Conservation (phyloP, 2,329 filamentous ascomycete genomes). For the Thielaviopsis populi region DNA sequence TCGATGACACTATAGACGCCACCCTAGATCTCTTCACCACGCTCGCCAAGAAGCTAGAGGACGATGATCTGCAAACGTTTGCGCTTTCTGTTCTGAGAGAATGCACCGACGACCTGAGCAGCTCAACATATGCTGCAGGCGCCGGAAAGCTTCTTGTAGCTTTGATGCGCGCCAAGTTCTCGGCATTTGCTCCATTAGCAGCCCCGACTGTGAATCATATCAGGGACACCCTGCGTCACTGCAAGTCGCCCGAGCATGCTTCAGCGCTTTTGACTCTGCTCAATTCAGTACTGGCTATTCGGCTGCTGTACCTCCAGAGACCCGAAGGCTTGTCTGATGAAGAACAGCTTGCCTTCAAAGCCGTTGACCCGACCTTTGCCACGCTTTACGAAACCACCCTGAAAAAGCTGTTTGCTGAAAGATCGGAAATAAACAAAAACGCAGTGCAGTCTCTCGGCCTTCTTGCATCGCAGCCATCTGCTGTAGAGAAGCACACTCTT, state of each 20-base stretch:
- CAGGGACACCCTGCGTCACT: slow-evolving; percentile 35
- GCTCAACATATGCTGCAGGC: slow-evolving; percentile 36
- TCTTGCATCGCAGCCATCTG: slow-evolving; percentile 29
- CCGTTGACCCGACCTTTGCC: slow-evolving; percentile 26
- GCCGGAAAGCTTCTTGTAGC: slow-evolving; percentile 39
- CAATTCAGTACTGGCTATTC: slow-evolving; percentile 35
- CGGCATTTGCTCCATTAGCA: slow-evolving; percentile 34
- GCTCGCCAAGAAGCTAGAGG: slow-evolving; percentile 32
- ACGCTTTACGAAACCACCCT: slow-evolving; percentile 26
- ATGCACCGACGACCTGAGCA: slow-evolving; percentile 38
- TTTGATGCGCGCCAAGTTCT: slow-evolving; percentile 33
- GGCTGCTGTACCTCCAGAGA: slow-evolving; percentile 26
- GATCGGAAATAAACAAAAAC: slow-evolving; percentile 29
- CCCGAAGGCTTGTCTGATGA: slow-evolving; percentile 23
- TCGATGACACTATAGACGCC: slow-evolving; percentile 40
- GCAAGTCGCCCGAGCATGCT: slow-evolving; percentile 35
- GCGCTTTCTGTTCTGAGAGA: slow-evolving; percentile 36
- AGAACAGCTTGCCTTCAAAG: slow-evolving; percentile 27
- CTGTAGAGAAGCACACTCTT: slow-evolving; percentile 20
- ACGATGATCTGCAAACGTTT: slow-evolving; percentile 32
- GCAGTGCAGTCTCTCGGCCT: slow-evolving; percentile 33
- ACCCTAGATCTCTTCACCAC: slow-evolving; percentile 40
- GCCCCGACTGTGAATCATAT: slow-evolving; percentile 34
- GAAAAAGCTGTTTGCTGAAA: slow-evolving; percentile 23
- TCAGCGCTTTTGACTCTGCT: slow-evolving; percentile 38